phyloP scores from a whole-genome alignment of 2,329 filamentous ascomycete genomes.

The Talaromyces funiculosus region DNA sequence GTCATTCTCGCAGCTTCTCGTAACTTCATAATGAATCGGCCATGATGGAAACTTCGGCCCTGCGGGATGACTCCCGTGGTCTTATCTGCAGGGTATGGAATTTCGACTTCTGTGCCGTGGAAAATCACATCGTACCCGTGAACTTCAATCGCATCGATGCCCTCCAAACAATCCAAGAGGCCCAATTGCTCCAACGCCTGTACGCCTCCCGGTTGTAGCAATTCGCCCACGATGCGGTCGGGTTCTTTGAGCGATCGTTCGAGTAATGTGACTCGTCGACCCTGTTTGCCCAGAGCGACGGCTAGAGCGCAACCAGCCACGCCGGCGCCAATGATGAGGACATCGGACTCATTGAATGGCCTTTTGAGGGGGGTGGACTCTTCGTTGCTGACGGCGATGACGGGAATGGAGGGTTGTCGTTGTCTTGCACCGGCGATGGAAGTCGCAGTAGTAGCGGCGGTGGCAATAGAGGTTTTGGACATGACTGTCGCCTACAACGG shows the following conservation, averaged over 20 bases:
- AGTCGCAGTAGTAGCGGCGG: slow-evolving; percentile 21
- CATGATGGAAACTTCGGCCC: slow-evolving; percentile 87
- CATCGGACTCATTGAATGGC: slow-evolving; percentile 56
- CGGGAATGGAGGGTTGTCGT: slow-evolving; percentile 5
- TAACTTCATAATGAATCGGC: slow-evolving; percentile 80
- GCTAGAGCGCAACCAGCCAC: slow-evolving; percentile 84
- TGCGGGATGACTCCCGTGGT: slow-evolving; percentile 53
- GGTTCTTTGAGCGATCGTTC: slow-evolving; percentile 88
- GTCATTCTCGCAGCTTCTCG: slow-evolving; percentile 67
- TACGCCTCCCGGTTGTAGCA: slow-evolving; percentile 89
- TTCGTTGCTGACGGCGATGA: slow-evolving; percentile 4
- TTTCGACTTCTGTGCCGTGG: slow-evolving; percentile 64
- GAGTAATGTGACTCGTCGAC: slow-evolving; percentile 81
- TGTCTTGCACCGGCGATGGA: background rate
- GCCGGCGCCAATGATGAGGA: slow-evolving; percentile 88
- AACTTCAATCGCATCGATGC: slow-evolving; percentile 77
- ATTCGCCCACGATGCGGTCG: slow-evolving; percentile 90
- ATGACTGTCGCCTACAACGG: background rate
- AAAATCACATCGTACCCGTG: slow-evolving; percentile 86
- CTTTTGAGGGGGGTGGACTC: background rate
- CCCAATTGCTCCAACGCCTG: slow-evolving; percentile 74
- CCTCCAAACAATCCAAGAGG: slow-evolving; percentile 74
- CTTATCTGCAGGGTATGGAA: slow-evolving; percentile 64
- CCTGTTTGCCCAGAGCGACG: slow-evolving; percentile 78
- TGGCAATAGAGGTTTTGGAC: slow-evolving; percentile 7